phyloP scores from a whole-genome alignment of 306 rosid genomes.

The Urtica urens region DNA sequence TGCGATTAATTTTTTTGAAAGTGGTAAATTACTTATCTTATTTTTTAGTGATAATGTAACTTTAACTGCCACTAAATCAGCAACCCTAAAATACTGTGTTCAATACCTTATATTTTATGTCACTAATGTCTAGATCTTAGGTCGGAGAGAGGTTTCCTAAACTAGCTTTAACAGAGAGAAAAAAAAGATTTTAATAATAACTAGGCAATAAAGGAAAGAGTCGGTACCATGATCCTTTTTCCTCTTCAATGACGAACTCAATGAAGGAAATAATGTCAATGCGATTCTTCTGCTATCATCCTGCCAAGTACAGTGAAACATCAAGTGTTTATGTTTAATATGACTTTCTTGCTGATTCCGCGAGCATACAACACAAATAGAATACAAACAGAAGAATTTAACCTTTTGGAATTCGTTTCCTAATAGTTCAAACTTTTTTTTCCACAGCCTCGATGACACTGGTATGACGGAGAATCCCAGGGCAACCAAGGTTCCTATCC shows the following conservation, averaged over 20 bases:
- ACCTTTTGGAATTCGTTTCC: slow-evolving; percentile 60
- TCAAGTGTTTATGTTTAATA: neutral
- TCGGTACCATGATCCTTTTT: slow-evolving; percentile 89
- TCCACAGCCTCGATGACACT: slow-evolving; percentile 69
- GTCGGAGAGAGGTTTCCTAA: too few species aligned
- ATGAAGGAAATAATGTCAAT: slow-evolving; percentile 59
- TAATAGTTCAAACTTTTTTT: slow-evolving; percentile 47
- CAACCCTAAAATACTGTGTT: too few species aligned
- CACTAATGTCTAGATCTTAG: too few species aligned
- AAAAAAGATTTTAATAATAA: too few species aligned
- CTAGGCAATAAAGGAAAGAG: too few species aligned
- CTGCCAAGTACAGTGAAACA: slow-evolving; percentile 27
- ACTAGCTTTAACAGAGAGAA: too few species aligned
- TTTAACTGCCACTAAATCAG: too few species aligned
- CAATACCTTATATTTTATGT: too few species aligned
- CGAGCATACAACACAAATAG: too few species aligned
- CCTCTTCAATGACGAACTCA: slow-evolving; percentile 47
- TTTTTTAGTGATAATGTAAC: too few species aligned
- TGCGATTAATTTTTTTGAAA: too few species aligned
- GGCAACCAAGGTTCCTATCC: slow-evolving; percentile 86
- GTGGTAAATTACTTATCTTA: too few species aligned
- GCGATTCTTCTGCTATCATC: slow-evolving; percentile 86
- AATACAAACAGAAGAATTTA: neutral
- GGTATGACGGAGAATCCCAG: slow-evolving; percentile 82
- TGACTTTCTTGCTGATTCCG: neutral